Percentiles rank a stretch among this genome's conserved stretches.
These are phyloP conservation scores for Skeletonema marinoi DNA, from an alignment of 108 stramenopile species.

Conservation along the genomic window DNA sequence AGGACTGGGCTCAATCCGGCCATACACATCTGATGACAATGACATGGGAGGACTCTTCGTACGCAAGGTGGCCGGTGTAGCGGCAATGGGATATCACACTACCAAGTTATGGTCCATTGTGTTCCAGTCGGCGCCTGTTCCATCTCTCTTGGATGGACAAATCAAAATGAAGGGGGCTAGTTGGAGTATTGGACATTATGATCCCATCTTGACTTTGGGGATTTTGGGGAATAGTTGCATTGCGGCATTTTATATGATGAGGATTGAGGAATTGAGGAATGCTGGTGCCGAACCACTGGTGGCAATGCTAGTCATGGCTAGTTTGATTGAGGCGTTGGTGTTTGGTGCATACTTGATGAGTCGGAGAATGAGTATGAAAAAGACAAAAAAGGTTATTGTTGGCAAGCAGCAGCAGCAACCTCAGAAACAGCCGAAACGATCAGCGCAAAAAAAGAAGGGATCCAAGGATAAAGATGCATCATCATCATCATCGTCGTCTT, in stretches of 20 bases:
- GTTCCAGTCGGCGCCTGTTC: slow-evolving; percentile 53
- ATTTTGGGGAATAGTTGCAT: slow-evolving; percentile 65
- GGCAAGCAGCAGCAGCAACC: neutral
- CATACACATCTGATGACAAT: slow-evolving; percentile 82
- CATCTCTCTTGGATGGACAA: neutral
- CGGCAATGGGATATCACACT: slow-evolving; percentile 69
- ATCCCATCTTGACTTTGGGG: slow-evolving; percentile 56
- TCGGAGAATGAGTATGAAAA: slow-evolving; percentile 21
- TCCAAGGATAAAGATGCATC: slow-evolving; percentile 1
- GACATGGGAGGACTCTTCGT: slow-evolving; percentile 90
- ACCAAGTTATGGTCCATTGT: slow-evolving; percentile 78
- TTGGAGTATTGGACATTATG: slow-evolving; percentile 81
- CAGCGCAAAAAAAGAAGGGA: neutral
- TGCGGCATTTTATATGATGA: slow-evolving; percentile 55
- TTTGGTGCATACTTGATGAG: slow-evolving; percentile 53
- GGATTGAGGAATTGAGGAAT: slow-evolving; percentile 57
- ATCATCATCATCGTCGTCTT: neutral
- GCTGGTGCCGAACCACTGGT: slow-evolving; percentile 65
- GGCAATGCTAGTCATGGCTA: slow-evolving; percentile 46
- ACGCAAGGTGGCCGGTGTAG: slow-evolving; percentile 82
- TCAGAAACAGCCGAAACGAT: neutral
- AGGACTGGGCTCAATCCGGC: slow-evolving; percentile 73
- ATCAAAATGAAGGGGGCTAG: slow-evolving; percentile 50
- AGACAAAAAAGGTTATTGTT: neutral
- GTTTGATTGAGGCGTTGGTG: slow-evolving; percentile 67